Conservation (phyloP, 176 grass and related monocot genomes). For the Pontederia paniculata region DNA sequence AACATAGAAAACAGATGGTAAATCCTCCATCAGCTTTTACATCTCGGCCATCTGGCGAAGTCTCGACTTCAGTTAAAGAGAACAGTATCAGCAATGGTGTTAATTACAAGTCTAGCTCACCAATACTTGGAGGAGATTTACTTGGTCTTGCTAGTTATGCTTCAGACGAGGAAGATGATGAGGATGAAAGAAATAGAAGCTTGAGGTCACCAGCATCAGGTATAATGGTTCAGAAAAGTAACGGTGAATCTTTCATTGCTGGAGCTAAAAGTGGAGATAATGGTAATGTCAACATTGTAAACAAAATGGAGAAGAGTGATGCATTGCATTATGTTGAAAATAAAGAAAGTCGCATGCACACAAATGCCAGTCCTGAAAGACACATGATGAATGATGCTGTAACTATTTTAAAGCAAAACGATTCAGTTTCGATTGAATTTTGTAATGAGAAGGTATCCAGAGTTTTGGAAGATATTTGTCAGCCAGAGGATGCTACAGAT, state of each 20-base stretch:
- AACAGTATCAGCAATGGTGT: slow-evolving; percentile 17
- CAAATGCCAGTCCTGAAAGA: slow-evolving; percentile 2
- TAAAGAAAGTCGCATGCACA: neutral
- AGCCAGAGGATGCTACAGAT: slow-evolving; percentile 19
- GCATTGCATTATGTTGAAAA: neutral
- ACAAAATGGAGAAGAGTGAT: neutral
- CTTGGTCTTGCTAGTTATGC: slow-evolving; percentile 92
- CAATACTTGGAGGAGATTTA: slow-evolving; percentile 48
- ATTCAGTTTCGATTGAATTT: neutral
- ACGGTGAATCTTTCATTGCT: slow-evolving; percentile 18
- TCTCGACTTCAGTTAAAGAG: slow-evolving; percentile 30
- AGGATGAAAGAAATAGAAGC: slow-evolving; percentile 18
- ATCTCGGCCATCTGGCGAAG: slow-evolving; percentile 33
- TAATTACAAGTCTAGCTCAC: slow-evolving; percentile 24
- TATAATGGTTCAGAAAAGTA: slow-evolving; percentile 27
- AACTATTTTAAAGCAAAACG: too few relatives aligned
- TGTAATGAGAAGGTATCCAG: slow-evolving; percentile 18
- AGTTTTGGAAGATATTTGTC: slow-evolving; percentile 4
- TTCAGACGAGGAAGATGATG: slow-evolving; percentile 62
- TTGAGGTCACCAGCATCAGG: slow-evolving; percentile 23
- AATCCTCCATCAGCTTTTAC: slow-evolving; percentile 26
- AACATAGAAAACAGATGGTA: slow-evolving; percentile 26
- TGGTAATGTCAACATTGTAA: slow-evolving; percentile 13
- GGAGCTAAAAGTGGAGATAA: slow-evolving; percentile 13
- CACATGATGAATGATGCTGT: too few relatives aligned